A percentile compares a stretch with the other conserved stretches of the same genome.
Conservation (phyloP, 495 filamentous ascomycete species). For the Schizothecium vesticola region DNA sequence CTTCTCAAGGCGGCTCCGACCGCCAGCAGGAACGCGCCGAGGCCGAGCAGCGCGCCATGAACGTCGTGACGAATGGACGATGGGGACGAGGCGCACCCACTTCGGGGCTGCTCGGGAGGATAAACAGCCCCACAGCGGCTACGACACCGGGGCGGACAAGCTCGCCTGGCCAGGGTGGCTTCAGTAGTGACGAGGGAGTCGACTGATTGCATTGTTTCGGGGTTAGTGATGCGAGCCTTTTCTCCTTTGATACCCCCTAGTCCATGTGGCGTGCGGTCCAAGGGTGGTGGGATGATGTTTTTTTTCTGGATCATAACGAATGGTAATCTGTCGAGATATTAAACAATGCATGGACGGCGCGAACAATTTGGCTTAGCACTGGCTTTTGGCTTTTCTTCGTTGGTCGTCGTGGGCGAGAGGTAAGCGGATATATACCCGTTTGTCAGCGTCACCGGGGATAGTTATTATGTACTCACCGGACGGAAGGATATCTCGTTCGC, state of each 20-base stretch:
- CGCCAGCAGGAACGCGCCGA: slow-evolving; percentile 16
- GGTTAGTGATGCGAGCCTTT: not conserved
- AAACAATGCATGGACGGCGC: not conserved
- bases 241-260: not conserved
- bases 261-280: not conserved
- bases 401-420: not conserved
- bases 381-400: not conserved
- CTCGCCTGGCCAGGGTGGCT: not conserved
- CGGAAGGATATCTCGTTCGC: not conserved
- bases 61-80: slow-evolving; percentile 40
- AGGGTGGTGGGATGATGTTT: not conserved
- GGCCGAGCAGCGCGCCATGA: slow-evolving; percentile 36
- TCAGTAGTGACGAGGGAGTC: slow-evolving; percentile 5
- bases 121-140: not conserved
- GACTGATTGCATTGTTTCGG: not conserved
- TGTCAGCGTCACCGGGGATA: not conserved
- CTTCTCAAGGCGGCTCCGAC: not conserved
- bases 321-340: not conserved
- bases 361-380: not conserved
- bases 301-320: not conserved
- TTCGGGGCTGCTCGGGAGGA: not conserved
- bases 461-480: too few species aligned
- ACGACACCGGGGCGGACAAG: not conserved
- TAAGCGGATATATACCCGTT: not conserved
- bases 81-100: slow-evolving; percentile 28